phyloP scores from a whole-genome alignment of 495 filamentous ascomycete species.

The Talaromyces liani region DNA sequence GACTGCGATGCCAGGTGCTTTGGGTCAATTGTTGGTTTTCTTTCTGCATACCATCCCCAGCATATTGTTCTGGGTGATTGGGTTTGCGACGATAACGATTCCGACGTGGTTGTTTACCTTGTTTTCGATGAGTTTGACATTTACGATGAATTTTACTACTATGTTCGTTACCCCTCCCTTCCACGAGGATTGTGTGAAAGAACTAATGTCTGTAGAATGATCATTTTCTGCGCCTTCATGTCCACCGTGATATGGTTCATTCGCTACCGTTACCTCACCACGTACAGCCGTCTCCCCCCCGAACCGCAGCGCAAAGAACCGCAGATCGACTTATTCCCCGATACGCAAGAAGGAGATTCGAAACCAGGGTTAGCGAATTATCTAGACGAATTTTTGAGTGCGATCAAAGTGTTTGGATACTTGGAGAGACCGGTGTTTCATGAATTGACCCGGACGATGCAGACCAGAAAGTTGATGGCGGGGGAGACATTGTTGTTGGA shows the following conservation, averaged over 20 bases:
- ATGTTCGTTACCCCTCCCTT: constrained; percentile 46
- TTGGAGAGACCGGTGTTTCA: constrained; percentile 95
- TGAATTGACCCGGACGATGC: constrained; percentile 95
- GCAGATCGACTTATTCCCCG: constrained; percentile 88
- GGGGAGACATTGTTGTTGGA: constrained; percentile 92
- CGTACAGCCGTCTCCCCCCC: constrained; percentile 87
- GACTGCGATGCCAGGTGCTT: constrained; percentile 34
- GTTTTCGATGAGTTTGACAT: constrained; percentile 90
- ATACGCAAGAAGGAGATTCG: constrained; percentile 78
- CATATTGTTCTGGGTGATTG: constrained; percentile 73
- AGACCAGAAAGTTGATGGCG: constrained; percentile 90
- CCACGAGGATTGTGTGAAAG: background rate
- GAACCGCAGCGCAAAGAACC: constrained; percentile 96
- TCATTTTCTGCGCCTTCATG: constrained; percentile 68
- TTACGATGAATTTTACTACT: constrained; percentile 98
- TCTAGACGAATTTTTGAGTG: constrained; percentile 93
- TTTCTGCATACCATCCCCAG: constrained; percentile 54
- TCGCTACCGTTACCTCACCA: constrained; percentile 87
- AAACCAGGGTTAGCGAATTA: constrained; percentile 92
- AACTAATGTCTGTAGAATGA: constrained; percentile 43
- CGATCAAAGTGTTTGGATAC: constrained; percentile 99
- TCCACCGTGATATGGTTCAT: constrained; percentile 88
- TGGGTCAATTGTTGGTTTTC: constrained; percentile 35
- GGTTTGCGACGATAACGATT: constrained; percentile 78
- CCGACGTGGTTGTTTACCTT: constrained; percentile 87